A percentile compares a stretch with the other conserved stretches of the same genome.
Evolutionary conservation across 768 basidiomycete species (phyloP).

Genomic region (Suillus paluster): DNA sequence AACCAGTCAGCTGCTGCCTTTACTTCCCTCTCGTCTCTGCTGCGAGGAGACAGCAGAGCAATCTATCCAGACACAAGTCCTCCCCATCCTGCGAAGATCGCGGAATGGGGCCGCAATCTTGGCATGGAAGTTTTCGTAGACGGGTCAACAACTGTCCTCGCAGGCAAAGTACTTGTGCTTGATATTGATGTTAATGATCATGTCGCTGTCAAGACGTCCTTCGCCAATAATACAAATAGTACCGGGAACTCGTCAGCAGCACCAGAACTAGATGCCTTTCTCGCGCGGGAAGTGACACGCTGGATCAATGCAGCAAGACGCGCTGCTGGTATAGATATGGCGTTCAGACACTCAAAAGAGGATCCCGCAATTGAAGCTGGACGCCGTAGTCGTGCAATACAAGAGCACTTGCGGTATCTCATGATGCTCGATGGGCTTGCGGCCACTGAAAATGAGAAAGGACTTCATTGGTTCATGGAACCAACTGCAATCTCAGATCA

Average conservation of each 20-base stretch:
- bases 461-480: conserved; percentile 77
- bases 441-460: conserved; percentile 54
- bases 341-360: conserved; percentile 43
- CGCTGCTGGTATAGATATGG: conserved; percentile 23
- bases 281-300: conserved; percentile 56
- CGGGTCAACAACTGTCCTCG: conserved; percentile 63
- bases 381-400: conserved; percentile 48
- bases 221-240: conserved; percentile 56
- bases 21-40: conserved; percentile 19
- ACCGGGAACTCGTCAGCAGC: conserved; percentile 49
- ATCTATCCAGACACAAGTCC: conserved; percentile 35
- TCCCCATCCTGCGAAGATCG: conserved; percentile 45
- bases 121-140: conserved; percentile 82
- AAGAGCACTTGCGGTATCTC: conserved; percentile 66
- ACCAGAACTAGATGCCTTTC: conserved; percentile 60
- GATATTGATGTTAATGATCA: conserved; percentile 65
- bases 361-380: conserved; percentile 56
- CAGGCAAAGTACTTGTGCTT: conserved; percentile 80
- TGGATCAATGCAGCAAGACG: conserved; percentile 55
- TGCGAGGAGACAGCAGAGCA: conserved; percentile 17
- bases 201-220: conserved; percentile 71
- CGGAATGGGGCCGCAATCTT: conserved; percentile 62
- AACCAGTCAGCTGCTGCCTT: conserved; percentile 26
- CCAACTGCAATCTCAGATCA: conserved; percentile 22
- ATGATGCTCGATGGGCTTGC: conserved; percentile 76